Evolutionary conservation across 179 eudicot genomes (phyloP).

Genomic region (Corrigiola litoralis): DNA sequence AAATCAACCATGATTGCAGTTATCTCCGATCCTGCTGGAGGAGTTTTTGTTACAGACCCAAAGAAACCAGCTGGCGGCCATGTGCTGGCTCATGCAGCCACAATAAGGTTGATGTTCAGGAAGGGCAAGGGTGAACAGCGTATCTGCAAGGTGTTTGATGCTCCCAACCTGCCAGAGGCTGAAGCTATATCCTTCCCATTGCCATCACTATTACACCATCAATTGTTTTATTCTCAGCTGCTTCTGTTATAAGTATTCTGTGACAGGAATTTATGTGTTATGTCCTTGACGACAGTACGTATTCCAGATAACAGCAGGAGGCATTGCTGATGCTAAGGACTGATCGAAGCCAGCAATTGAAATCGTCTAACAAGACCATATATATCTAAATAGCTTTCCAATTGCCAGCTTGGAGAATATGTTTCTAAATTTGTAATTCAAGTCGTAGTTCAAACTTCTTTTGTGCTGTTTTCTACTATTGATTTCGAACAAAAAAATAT

Average conservation of each 20-base stretch:
- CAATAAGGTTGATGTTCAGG: conserved; percentile 92
- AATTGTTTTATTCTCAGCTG: not conserved
- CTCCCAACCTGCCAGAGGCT: conserved; percentile 94
- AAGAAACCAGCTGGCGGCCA: conserved; percentile 99
- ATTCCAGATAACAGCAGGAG: conserved; percentile 95
- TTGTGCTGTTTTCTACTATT: no score
- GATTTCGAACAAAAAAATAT: no score
- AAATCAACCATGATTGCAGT: conserved; percentile 43
- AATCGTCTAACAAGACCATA: not conserved
- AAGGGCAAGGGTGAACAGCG: conserved; percentile 98
- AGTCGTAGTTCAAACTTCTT: no score
- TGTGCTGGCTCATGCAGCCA: conserved; percentile 95
- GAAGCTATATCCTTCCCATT: conserved; percentile 94
- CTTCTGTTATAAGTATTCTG: not conserved
- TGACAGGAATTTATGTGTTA: not conserved
- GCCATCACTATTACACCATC: not conserved
- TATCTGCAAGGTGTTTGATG: conserved; percentile 95
- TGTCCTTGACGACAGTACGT: conserved; percentile 52
- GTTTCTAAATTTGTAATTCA: no score
- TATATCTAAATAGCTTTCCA: no score
- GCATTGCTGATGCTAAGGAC: conserved; percentile 97
- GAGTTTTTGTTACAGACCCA: conserved; percentile 91
- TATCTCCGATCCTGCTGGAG: conserved; percentile 97
- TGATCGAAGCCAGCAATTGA: conserved; percentile 25
- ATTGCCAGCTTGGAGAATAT: no score